Base-by-base conservation (phyloP, 2,329 filamentous ascomycete species). In the Scolecobasidium constrictum region DNA sequence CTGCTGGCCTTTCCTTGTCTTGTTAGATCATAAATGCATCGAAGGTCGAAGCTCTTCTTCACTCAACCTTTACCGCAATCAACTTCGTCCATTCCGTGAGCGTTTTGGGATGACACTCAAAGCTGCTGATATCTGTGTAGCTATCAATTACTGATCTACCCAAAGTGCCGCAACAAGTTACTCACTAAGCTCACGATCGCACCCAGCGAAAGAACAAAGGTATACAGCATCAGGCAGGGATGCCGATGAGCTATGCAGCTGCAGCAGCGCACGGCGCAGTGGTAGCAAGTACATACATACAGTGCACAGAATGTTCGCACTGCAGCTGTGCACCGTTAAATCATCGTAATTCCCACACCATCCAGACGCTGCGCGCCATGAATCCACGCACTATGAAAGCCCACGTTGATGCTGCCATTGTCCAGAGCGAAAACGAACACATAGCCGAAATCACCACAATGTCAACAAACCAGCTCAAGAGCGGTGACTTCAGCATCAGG, bases 391-490 rank as follows among this genome's bases (percentile, higher is more conserved):
- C 50, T 23, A 35, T 48, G 12, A 52, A 51, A 41, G 26, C 38
- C 20, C 39, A 51, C 46, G 43, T 52, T 9, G 33, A 52, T 19
- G 44, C 43, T 42, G 47, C 49, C 19, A 50, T 47, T 18, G 39
- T 46, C 23, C 36, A 52, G 15, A 48, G 49, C 40, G 45, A 47
- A 18, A 51, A 53, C 20, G 37, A 48, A 46, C 47, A 53, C 31
- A 48, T 51, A 45, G 46, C 11, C 12, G 47, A 38, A 23, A 17
- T 50, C 4, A 52, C 47, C 41, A 47, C 51, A n/a, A 31, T 51
- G 35, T 50, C 36, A 9, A 47, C 46, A 22, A 53, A 53, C 42
- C 33, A 52, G 48, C 45, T 52, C 15, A 51, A 51, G 40, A 52
- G 51, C 38, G 40, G 49, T 38, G 46, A 49, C 43, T 40, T 52